Evolutionary conservation across 495 filamentous ascomycete genomes (phyloP).

Genomic region (Tuber melanosporum): DNA sequence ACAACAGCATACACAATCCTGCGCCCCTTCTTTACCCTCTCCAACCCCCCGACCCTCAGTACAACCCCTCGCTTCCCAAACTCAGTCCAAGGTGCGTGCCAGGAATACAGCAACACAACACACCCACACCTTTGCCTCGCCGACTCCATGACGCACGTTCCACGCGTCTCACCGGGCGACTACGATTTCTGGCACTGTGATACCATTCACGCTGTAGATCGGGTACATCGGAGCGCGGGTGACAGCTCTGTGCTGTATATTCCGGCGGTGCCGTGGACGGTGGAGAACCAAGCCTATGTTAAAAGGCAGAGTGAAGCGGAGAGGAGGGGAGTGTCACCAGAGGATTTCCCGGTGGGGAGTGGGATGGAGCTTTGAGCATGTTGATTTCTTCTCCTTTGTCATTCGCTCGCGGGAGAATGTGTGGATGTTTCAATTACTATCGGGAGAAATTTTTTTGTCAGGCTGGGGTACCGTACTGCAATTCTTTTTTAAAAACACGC

Average conservation of each 20-base stretch:
- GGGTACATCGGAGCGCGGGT: slow-evolving; percentile 59
- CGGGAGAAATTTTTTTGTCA: no score
- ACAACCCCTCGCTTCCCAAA: slow-evolving; percentile 59
- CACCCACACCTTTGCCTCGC: slow-evolving; percentile 74
- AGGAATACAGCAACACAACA: slow-evolving; percentile 63
- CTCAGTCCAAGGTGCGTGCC: slow-evolving; percentile 64
- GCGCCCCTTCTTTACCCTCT: slow-evolving; percentile 69
- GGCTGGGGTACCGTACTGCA: no score
- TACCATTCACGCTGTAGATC: slow-evolving; percentile 76
- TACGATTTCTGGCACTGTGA: slow-evolving; percentile 93
- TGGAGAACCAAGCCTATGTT: slow-evolving; percentile 64
- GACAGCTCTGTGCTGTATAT: slow-evolving; percentile 85
- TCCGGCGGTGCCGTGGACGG: slow-evolving; percentile 72
- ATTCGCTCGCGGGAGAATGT: not conserved
- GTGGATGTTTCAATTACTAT: not conserved
- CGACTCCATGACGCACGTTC: slow-evolving; percentile 71
- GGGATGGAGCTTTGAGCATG: slow-evolving; percentile 43
- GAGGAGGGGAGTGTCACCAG: slow-evolving; percentile 55
- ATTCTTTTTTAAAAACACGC: no score
- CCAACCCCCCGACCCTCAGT: not conserved
- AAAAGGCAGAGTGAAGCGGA: slow-evolving; percentile 62
- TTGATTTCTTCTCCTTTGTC: not conserved
- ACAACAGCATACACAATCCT: slow-evolving; percentile 74
- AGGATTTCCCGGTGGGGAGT: slow-evolving; percentile 66
- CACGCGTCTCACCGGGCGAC: slow-evolving; percentile 70